These are phyloP conservation scores for Russula sp. DNA, from an alignment of 768 basidiomycete genomes.

Conservation along the genomic window DNA sequence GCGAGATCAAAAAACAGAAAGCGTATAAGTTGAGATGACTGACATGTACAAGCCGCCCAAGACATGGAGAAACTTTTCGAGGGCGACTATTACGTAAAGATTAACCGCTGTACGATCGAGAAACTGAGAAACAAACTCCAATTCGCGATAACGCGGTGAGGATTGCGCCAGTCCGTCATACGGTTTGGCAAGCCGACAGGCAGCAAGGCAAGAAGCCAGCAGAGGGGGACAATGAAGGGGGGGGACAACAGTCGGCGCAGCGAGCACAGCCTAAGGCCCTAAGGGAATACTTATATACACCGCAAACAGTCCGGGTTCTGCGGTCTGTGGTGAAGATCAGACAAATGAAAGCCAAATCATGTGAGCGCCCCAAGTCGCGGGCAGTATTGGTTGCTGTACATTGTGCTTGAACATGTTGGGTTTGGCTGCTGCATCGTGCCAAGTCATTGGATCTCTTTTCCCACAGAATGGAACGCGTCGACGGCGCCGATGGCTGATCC, in stretches of 20 bases:
- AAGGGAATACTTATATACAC: background rate
- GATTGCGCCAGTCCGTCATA: background rate
- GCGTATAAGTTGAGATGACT: background rate
- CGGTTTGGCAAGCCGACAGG: background rate
- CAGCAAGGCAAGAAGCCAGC: background rate
- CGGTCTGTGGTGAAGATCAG: background rate
- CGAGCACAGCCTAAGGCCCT: background rate
- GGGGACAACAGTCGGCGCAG: background rate
- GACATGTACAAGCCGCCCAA: slow-evolving; percentile 14
- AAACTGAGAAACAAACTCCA: background rate
- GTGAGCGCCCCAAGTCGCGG: background rate
- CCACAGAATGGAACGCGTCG: no score
- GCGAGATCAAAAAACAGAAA: background rate
- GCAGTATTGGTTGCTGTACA: background rate
- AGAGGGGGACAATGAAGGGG: background rate
- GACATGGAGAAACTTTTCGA: slow-evolving; percentile 6
- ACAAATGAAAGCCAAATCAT: background rate
- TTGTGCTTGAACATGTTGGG: background rate
- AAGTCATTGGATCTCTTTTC: no score
- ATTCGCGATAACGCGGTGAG: background rate
- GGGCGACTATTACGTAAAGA: background rate
- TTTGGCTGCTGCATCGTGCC: background rate
- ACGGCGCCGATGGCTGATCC: no score
- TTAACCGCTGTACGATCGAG: background rate
- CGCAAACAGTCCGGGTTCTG: background rate